Base-by-base conservation (phyloP, 2,329 filamentous ascomycete species). In the Paracorniculantispora psalliotae region DNA sequence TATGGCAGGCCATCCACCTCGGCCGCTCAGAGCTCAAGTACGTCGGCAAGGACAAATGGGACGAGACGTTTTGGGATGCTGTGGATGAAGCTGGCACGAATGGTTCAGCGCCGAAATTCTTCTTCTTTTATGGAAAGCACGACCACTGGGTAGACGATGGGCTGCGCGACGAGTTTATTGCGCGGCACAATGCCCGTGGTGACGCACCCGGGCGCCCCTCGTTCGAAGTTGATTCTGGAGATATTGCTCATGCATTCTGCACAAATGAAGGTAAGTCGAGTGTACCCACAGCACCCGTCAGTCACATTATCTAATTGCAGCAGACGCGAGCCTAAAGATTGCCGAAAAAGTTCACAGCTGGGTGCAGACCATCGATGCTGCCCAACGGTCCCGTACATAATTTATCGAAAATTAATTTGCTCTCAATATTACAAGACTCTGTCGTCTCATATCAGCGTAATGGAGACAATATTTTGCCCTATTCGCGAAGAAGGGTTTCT, bases 81-180 rank as follows among this genome's bases (percentile, higher is more conserved):
- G 64, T 62, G 15, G 66, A 62, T 2, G 60, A 61, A 1, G 17
- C 48, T 5, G 43, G 37, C 13, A 15, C 19, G 2, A 30, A n/a
- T 10, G 57, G 56, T n/a, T 56, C 41, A 61, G 61, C 69, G 23
- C 79, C 78, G 1, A 83, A 79, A 61, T 82, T 87, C 65, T 80
- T 82, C 63, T 78, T 86, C 63, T 81, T 85, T 52, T 88, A 86
- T 63, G 85, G 79, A 2, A 73, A 79, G 61, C 71, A 80, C 53
- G 85, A 88, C 61, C 79, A 86, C 59, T 88, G 85, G 85, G 82
- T 88, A 1, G 80, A 81, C 2, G 73, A 83, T 50, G 73, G 78
- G 52, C 75, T 78, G 49, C 75, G 85, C 9, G 82, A 87, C 63
- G 76, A 75, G 28, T 81, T 88, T 60, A 82, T 87, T 56, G 73